These are phyloP conservation scores for Saprolegnia diclina DNA, from an alignment of 352 stramenopile species.

Conservation along the genomic window DNA sequence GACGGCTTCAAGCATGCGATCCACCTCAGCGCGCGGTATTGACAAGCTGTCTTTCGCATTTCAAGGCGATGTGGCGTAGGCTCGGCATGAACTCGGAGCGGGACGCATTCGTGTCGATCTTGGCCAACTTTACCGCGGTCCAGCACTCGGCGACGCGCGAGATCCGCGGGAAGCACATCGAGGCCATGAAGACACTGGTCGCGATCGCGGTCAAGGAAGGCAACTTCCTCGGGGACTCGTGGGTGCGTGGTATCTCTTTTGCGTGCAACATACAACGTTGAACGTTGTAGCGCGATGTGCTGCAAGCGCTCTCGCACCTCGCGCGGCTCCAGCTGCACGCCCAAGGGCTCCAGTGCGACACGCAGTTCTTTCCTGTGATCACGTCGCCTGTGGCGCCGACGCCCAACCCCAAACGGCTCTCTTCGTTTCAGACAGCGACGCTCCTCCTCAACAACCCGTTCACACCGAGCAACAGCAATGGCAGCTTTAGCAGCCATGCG, in stretches of 20 bases:
- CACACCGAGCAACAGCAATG: slow-evolving; percentile 1
- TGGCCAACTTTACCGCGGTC: slow-evolving; percentile 95
- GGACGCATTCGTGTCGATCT: slow-evolving; percentile 94
- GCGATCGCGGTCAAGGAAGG: slow-evolving; percentile 96
- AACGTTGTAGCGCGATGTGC: slow-evolving; percentile 71
- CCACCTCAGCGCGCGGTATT: slow-evolving; percentile 64
- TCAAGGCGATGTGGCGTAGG: too few relatives aligned
- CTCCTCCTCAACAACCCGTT: slow-evolving; percentile 23
- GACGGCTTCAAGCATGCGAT: slow-evolving; percentile 95
- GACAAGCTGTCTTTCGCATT: neutral
- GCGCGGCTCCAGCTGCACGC: slow-evolving; percentile 95
- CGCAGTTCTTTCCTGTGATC: slow-evolving; percentile 66
- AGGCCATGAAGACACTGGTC: slow-evolving; percentile 95
- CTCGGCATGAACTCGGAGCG: slow-evolving; percentile 90
- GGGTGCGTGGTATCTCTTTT: slow-evolving; percentile 42
- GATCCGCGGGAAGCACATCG: slow-evolving; percentile 97
- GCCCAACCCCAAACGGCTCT: neutral
- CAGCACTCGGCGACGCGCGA: slow-evolving; percentile 88
- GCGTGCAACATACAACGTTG: too few relatives aligned
- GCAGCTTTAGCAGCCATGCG: neutral
- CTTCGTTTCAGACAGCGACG: slow-evolving; percentile 10
- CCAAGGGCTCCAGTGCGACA: slow-evolving; percentile 77
- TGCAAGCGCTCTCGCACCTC: slow-evolving; percentile 97
- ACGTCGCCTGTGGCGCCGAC: neutral
- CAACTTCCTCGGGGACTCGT: slow-evolving; percentile 96